These are phyloP conservation scores for Schizophyllum amplum DNA, from an alignment of 1,284 basidiomycete genomes.

Conservation along the genomic window DNA sequence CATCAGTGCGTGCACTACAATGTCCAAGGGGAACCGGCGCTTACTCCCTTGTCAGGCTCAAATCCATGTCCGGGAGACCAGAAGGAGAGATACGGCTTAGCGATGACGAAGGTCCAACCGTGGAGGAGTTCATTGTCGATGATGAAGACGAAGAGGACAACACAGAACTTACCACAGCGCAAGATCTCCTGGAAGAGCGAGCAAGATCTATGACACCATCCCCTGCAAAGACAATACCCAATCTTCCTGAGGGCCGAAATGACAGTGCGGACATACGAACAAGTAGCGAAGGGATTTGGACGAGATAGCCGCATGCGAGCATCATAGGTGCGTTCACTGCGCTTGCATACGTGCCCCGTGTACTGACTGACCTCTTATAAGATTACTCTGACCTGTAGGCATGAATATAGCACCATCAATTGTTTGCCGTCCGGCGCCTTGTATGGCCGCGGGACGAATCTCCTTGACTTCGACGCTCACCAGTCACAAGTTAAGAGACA, in stretches of 20 bases:
- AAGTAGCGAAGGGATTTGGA: background rate
- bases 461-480: no score
- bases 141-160: slow-evolving; percentile 44
- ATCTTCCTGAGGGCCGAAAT: background rate
- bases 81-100: slow-evolving; percentile 63
- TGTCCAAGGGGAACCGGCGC: background rate
- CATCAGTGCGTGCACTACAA: slow-evolving; percentile 42
- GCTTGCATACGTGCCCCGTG: no score
- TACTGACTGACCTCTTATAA: no score
- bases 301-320: background rate
- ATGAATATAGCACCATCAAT: no score
- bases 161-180: background rate
- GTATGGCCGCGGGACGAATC: no score
- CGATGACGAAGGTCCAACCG: slow-evolving; percentile 63
- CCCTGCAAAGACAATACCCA: background rate
- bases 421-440: no score
- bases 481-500: no score
- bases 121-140: slow-evolving; percentile 55
- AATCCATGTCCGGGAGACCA: slow-evolving; percentile 37
- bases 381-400: no score
- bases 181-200: background rate
- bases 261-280: background rate
- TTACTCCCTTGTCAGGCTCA: slow-evolving; percentile 36
- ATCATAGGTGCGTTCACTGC: no score
- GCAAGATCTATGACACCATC: background rate